phyloP scores from a whole-genome alignment of 2,329 filamentous ascomycete genomes.

The Fragosphaeria purpurea region DNA sequence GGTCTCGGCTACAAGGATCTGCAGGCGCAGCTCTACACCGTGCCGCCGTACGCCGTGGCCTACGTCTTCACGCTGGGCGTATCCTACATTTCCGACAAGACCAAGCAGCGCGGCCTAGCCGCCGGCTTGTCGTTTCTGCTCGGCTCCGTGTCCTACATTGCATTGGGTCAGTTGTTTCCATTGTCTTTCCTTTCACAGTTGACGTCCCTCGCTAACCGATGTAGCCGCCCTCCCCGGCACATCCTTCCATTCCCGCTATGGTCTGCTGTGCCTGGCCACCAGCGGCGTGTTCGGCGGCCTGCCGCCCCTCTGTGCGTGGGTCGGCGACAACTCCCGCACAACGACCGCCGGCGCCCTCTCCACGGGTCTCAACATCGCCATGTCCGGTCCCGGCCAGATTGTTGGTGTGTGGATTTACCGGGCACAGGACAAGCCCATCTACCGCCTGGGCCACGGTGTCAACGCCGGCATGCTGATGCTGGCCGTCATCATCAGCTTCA shows the following conservation, averaged over 20 bases:
- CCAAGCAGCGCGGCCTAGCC: neutral
- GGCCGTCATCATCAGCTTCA: neutral
- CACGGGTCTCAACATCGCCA: conserved; percentile 46
- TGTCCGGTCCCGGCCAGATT: conserved; percentile 48
- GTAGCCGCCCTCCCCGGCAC: conserved; percentile 16
- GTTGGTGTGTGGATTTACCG: conserved; percentile 52
- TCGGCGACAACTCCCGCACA: conserved; percentile 17
- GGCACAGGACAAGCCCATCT: conserved; percentile 37
- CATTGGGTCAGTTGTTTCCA: neutral
- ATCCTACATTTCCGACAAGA: conserved; percentile 4
- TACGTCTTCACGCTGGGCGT: conserved; percentile 26
- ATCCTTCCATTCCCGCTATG: conserved; percentile 16
- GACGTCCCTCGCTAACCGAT: neutral
- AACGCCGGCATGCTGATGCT: conserved; percentile 39
- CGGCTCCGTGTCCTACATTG: conserved; percentile 6
- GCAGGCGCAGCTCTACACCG: conserved; percentile 55
- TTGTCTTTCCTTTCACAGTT: neutral
- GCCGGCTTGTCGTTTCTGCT: conserved; percentile 6
- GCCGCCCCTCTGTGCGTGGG: conserved; percentile 18
- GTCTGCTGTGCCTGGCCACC: conserved; percentile 13
- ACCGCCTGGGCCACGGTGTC: conserved; percentile 47
- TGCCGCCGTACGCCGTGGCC: conserved; percentile 53
- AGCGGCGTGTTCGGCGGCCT: conserved; percentile 17
- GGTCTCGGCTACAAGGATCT: conserved; percentile 41
- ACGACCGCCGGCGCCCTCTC: conserved; percentile 43